Base-by-base conservation (phyloP, 805 yeast genomes). In the Tetrapisispora fleetii region DNA sequence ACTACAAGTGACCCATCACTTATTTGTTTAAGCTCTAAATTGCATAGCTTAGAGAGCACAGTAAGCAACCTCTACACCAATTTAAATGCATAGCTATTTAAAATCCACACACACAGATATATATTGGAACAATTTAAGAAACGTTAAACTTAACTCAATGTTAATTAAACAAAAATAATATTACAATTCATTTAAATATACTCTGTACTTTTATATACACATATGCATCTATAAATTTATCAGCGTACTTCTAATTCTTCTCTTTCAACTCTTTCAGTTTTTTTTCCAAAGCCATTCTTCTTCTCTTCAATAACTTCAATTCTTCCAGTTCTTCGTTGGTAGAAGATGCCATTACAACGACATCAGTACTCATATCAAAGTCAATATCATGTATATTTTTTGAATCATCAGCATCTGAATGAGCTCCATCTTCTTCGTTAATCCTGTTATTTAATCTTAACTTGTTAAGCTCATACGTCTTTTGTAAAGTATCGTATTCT, bases 1-100 rank as follows among this genome's bases (percentile, higher is more conserved):
- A 73, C 79, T 27, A 75, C 83, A 3, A 80, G 84, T 22, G 91
- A 84, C 56, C 90, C 90, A 2, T 72, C 78, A 9, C 61, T 84
- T 47, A 69, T 83, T 37, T 77, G 83, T 45, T 74, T 81, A 1
- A 74, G 78, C 52, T 75, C 84, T 5, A 83, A 83, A 57, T 67
- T 84, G 51, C 83, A 75, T 48, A 76, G 81, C 41, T 64, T 83
- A 38, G 86, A 83, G 37, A 54, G 47, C 35, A 53, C 56, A 24
- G 54, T 59, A 32, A 52, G 58, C 45, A 58, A 55, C 41, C 52
- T 53, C 21, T 58, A 52, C 44, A 53, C 58, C 14, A 60, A 58
- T 37, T 39, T 58, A 40, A 52, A 52, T 27, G 30, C 44, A 21
- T 28, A 40, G 4, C 3, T 17, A 13, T 10, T 9, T 11, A 32